Percentiles rank a stretch among this genome's conserved stretches.
Conservation (phyloP, 2,329 filamentous ascomycete species). For the Talaromyces sp. region DNA sequence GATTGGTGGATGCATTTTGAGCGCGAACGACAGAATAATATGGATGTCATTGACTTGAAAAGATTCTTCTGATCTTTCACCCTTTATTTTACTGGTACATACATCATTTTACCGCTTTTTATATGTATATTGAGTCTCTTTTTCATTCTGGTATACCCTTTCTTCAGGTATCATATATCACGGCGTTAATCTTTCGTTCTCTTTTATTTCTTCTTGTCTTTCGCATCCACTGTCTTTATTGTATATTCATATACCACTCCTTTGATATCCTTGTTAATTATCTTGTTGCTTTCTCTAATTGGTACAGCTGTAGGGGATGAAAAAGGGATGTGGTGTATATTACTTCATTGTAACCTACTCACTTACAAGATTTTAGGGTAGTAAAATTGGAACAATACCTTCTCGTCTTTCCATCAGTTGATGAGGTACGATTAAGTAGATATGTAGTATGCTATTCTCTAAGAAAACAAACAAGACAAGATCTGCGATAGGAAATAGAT, state of each 20-base stretch:
- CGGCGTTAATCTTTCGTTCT: not conserved
- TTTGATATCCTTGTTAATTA: not conserved
- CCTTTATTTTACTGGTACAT: not conserved
- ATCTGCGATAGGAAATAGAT: not conserved
- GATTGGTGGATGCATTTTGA: constrained; percentile 48
- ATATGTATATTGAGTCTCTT: not conserved
- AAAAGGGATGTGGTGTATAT: not conserved
- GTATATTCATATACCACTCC: not conserved
- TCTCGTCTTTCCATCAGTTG: not conserved
- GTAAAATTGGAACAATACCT: not conserved
- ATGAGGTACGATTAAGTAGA: not conserved
- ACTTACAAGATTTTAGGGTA: not conserved
- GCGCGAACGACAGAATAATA: constrained; percentile 36
- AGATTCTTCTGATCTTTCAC: constrained; percentile 31
- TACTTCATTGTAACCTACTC: not conserved
- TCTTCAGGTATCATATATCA: not conserved
- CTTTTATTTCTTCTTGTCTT: not conserved
- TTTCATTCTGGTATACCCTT: not conserved
- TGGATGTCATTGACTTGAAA: constrained; percentile 32
- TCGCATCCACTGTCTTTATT: not conserved
- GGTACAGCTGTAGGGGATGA: not conserved
- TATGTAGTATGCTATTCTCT: not conserved
- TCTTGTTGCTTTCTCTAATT: not conserved
- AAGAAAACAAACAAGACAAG: not conserved
- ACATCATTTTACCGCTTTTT: not conserved